Conservation (phyloP, 495 filamentous ascomycete genomes). For the Xylaria acuta region DNA sequence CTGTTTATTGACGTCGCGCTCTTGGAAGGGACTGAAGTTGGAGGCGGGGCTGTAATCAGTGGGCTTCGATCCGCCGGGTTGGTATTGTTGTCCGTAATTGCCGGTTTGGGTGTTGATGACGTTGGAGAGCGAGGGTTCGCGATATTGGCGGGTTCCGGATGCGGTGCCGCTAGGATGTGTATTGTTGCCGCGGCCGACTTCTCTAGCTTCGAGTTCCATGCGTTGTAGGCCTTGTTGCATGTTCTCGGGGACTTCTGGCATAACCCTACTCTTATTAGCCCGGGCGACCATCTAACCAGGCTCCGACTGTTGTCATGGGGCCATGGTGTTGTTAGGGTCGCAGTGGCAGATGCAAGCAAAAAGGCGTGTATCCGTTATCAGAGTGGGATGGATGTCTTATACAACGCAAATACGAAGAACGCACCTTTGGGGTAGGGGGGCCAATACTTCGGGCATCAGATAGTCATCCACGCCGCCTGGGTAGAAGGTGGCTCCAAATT, state of each 20-base stretch:
- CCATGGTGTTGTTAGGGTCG: background rate
- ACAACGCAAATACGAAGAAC: conserved; percentile 36
- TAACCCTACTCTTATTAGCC: conserved; percentile 50
- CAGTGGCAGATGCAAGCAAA: conserved; percentile 19
- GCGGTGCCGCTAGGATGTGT: conserved; percentile 29
- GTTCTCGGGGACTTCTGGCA: conserved; percentile 69
- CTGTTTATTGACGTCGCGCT: conserved; percentile 31
- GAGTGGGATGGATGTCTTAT: conserved; percentile 27
- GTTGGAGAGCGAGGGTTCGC: conserved; percentile 43
- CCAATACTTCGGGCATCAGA: conserved; percentile 68
- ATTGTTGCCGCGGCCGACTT: conserved; percentile 44
- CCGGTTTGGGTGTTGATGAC: conserved; percentile 36
- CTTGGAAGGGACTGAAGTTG: conserved; percentile 56
- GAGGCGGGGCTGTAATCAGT: conserved; percentile 42
- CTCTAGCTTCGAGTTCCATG: conserved; percentile 79
- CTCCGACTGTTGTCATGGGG: conserved; percentile 2
- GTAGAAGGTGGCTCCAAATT: conserved; percentile 84
- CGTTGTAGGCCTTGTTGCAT: conserved; percentile 92
- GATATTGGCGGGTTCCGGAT: conserved; percentile 41
- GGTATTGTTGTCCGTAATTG: conserved; percentile 44
- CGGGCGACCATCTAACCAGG: background rate
- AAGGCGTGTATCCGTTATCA: conserved; percentile 24
- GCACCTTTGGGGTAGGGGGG: conserved; percentile 88
- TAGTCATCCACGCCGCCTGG: conserved; percentile 91
- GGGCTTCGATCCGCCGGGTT: conserved; percentile 30